Percentiles rank a stretch among this genome's conserved stretches.
phyloP scores from a whole-genome alignment of 331 rosid genomes.

The Malus hybrid region DNA sequence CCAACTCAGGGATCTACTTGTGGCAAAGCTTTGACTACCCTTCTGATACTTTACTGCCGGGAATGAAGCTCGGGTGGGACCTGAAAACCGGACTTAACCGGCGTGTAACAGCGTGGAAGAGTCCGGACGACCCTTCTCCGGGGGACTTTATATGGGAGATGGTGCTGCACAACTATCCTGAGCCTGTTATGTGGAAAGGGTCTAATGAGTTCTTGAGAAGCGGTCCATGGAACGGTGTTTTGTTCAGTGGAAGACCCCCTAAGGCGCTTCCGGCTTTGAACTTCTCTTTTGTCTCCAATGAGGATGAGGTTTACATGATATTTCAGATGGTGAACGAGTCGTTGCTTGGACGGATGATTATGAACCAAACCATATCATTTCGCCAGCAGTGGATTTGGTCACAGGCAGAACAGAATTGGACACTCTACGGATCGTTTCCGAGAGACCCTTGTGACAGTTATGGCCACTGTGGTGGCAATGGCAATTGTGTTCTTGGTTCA shows the following conservation, averaged over 20 bases:
- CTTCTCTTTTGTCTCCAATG: slow-evolving; percentile 1
- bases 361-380: slow-evolving; percentile 1
- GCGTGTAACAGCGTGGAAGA: slow-evolving; percentile 37
- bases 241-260: slow-evolving; percentile 32
- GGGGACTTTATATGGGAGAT: slow-evolving; percentile 28
- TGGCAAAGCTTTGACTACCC: slow-evolving; percentile 75
- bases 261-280: slow-evolving; percentile 5
- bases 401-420: slow-evolving; percentile 26
- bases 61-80: slow-evolving; percentile 67
- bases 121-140: slow-evolving; percentile 48
- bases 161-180: slow-evolving; percentile 33
- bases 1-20: slow-evolving; percentile 1
- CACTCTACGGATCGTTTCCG: slow-evolving; percentile 32
- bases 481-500: slow-evolving; percentile 25
- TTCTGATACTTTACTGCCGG: slow-evolving; percentile 39
- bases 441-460: slow-evolving; percentile 40
- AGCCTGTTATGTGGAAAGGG: slow-evolving; percentile 34
- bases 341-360: slow-evolving; percentile 4
- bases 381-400: slow-evolving; percentile 27
- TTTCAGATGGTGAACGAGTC: not conserved
- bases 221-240: slow-evolving; percentile 73
- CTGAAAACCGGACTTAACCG: slow-evolving; percentile 17
- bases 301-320: slow-evolving; percentile 10
- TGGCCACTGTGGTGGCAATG: slow-evolving; percentile 31
- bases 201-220: slow-evolving; percentile 16